Conservation (phyloP, 73 alveolate species). For the Stentor coeruleus region DNA sequence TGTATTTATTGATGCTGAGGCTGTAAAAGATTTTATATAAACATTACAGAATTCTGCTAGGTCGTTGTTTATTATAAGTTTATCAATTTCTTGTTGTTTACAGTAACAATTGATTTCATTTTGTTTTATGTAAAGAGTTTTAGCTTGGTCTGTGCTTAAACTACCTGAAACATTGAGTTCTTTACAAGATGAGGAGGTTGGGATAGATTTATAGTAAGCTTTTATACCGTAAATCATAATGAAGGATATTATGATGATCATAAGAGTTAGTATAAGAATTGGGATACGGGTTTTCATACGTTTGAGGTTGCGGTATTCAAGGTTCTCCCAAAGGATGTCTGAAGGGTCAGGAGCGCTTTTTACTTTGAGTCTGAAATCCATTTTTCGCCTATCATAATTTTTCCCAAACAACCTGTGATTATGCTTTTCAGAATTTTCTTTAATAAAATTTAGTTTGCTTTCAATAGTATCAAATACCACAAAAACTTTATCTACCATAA, state of each 20-base stretch:
- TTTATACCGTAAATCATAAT: neutral
- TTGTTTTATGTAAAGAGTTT: neutral
- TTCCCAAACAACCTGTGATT: neutral
- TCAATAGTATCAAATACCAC: neutral
- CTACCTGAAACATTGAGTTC: neutral
- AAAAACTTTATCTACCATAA: neutral
- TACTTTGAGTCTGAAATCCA: neutral
- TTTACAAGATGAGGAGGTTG: neutral
- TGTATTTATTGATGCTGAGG: too few species aligned
- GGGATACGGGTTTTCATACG: neutral
- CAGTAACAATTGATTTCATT: constrained; percentile 3
- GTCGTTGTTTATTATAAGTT: neutral
- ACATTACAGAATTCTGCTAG: neutral
- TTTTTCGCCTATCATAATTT: neutral
- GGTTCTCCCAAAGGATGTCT: constrained; percentile 24
- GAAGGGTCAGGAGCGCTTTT: constrained; percentile 18
- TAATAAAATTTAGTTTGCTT: neutral
- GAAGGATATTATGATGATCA: neutral
- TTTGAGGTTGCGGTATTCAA: neutral
- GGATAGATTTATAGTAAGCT: neutral
- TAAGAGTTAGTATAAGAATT: neutral
- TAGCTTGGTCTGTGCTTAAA: neutral
- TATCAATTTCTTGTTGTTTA: neutral
- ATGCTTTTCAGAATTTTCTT: neutral
- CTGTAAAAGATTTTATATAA: neutral